Base-by-base conservation (phyloP, 345 rosid species). In the Aurinia saxatilis region DNA sequence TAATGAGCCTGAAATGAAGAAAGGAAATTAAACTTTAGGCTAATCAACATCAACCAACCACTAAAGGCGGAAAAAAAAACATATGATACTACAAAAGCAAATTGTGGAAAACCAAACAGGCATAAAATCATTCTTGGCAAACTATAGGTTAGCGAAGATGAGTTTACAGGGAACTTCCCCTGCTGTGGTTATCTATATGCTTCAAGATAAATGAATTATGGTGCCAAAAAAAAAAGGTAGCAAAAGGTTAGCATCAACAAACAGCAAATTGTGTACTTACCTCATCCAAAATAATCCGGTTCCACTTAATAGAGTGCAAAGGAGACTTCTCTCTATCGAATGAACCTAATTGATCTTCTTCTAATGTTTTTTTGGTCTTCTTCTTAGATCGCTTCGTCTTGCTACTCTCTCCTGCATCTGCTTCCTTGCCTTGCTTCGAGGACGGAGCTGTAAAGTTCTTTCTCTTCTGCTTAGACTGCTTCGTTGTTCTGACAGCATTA, bases 211-310 rank as follows among this genome's bases (percentile, higher is more conserved):
- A 8, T 4, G 9, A 13, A 41, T n/a, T 39, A 50, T 18, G 17
- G 19, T 12, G 40, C 54, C 34, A 38, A 31, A 5, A 35, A 49
- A 41, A 4, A 21, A 0, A 37, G 12, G 47, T 23, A 50, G 6
- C 51, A 61, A 34, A 17, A 5, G 25, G 13, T 35, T 42, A 55
- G 21, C 48, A 65, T 23, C 42, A 51, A 13, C 21, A 44, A 23
- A 42, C 33, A 45, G 6, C 1, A 12, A 19, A 44, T 41, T 8
- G 30, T 42, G 63, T 23, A 66, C 83, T 60, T 16, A 93, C 99
- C 91, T 93, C 99, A 65, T 93, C 97, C 79, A 93, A 73, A 64
- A 92, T 87, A 58, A 93, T 81, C 40, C 97, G 87, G 35, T 79
- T 69, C 99, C 99, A 93, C 42, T 73, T 81, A 73, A 93, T 65